Evolutionary conservation across 805 yeast species (phyloP), one percentile per base, ranked within the genome.

Genomic region (Barnettozyma vustinii): DNA sequence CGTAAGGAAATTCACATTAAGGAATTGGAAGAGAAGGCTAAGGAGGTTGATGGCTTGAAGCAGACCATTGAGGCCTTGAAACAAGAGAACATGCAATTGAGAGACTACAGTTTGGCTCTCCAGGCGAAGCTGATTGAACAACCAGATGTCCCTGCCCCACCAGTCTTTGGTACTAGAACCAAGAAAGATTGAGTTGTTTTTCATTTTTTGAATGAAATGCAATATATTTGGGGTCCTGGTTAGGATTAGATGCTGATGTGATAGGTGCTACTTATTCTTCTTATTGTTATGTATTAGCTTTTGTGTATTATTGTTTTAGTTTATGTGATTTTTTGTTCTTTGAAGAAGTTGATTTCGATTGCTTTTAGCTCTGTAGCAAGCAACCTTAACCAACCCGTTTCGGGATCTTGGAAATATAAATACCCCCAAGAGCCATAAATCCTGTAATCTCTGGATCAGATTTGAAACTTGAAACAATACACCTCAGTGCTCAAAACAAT

Each of bases 1-100:
- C 76, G 97, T 52, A 84, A 87, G 62, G 96, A 90, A 59, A 76
- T 79, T 50, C 83, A 88, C 60, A 81, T 91, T 55, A 84, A 82
- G 65, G 92, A 88, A 44, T 72, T 91, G 49, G 96, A 91, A 67
- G 66, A 71, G 35, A 81, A 83, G 61, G 86, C 87, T 10, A 72
- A 74, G 42, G 83, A 82, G 57, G 80, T 80, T 50, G 80, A 79
- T 53, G 71, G 70, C n/a, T 70, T 87, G 56, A 77, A 80, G 59
- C 80, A 79, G 55, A 78, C 83, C 30, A 76, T 87, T 55, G 85
- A 81, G 51, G 77, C 73, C n/a, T 72, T 89, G 51, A 76, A 82
- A 52, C 74, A 75, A 37, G 96, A 89, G 60, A 87, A 85, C 68
- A 67, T 74, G 59, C 83, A 81, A 60, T 75, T 88, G 51, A 76